These are phyloP conservation scores for Rhodotorula graminis DNA, from an alignment of 768 basidiomycete species.

Conservation along the genomic window DNA sequence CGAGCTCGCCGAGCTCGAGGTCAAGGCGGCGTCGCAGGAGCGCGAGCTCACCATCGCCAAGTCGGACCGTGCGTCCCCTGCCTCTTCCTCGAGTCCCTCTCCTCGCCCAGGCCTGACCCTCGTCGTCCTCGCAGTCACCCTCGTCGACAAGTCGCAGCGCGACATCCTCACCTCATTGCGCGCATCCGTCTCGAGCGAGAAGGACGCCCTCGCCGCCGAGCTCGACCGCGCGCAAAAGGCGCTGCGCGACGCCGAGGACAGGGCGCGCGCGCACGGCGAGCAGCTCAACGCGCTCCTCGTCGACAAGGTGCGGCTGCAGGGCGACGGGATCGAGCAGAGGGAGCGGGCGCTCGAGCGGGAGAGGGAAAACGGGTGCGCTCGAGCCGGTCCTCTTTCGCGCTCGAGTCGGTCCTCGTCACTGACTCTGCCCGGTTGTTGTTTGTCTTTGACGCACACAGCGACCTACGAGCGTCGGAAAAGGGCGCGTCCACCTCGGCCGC, in stretches of 20 bases:
- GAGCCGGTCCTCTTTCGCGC: conserved; percentile 35
- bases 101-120: neutral
- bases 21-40: conserved; percentile 59
- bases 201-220: conserved; percentile 66
- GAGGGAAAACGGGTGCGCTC: conserved; percentile 67
- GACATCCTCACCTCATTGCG: conserved; percentile 80
- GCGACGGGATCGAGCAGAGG: conserved; percentile 80
- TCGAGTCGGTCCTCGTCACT: neutral
- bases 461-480: conserved; percentile 68
- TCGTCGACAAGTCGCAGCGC: conserved; percentile 88
- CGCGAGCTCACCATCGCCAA: conserved; percentile 75
- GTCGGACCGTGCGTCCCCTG: conserved; percentile 62
- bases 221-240: conserved; percentile 61
- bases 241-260: conserved; percentile 68
- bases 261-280: conserved; percentile 84
- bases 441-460: conserved; percentile 51
- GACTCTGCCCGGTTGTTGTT: neutral
- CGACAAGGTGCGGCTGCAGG: conserved; percentile 86
- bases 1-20: conserved; percentile 65
- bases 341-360: conserved; percentile 82
- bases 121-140: conserved; percentile 57
- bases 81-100: neutral
- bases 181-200: conserved; percentile 84
- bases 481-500: conserved; percentile 79
- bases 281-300: conserved; percentile 69